Evolutionary conservation across 2,329 filamentous ascomycete species (phyloP).

Genomic region (Ceratocystis papillata): DNA sequence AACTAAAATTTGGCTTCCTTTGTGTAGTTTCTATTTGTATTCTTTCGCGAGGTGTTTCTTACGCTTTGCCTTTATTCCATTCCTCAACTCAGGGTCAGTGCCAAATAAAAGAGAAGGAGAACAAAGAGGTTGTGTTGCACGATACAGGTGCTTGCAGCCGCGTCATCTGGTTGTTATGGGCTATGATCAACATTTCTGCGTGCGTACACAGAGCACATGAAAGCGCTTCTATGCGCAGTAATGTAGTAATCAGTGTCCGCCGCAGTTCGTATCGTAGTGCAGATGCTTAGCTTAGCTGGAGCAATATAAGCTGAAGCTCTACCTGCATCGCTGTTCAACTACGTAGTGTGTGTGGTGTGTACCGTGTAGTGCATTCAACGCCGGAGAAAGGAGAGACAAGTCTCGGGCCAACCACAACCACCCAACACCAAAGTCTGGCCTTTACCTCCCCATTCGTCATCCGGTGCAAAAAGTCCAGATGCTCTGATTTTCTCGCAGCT

Average conservation of each 20-base stretch:
- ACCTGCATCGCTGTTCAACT: too few relatives aligned
- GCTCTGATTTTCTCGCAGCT: background rate
- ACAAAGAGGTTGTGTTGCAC: background rate
- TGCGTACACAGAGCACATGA: background rate
- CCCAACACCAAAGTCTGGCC: background rate
- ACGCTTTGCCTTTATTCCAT: background rate
- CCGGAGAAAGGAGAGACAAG: conserved; percentile 7
- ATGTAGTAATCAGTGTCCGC: background rate
- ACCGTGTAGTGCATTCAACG: background rate
- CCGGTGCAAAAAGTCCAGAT: background rate
- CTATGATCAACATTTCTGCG: background rate
- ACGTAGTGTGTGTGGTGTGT: background rate
- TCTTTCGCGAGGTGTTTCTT: background rate
- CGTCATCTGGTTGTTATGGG: background rate
- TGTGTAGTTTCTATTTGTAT: background rate
- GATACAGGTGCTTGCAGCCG: background rate
- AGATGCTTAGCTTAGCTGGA: background rate
- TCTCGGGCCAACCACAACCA: conserved; percentile 11
- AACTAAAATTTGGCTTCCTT: background rate
- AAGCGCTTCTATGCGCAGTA: too few relatives aligned
- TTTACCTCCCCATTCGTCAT: background rate
- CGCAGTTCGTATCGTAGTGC: background rate
- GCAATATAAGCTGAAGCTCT: conserved; percentile 8
- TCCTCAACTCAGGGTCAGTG: background rate
- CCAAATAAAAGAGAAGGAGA: background rate